Conservation (phyloP, 805 yeast species). For the Maudiozyma saulgeensis region DNA sequence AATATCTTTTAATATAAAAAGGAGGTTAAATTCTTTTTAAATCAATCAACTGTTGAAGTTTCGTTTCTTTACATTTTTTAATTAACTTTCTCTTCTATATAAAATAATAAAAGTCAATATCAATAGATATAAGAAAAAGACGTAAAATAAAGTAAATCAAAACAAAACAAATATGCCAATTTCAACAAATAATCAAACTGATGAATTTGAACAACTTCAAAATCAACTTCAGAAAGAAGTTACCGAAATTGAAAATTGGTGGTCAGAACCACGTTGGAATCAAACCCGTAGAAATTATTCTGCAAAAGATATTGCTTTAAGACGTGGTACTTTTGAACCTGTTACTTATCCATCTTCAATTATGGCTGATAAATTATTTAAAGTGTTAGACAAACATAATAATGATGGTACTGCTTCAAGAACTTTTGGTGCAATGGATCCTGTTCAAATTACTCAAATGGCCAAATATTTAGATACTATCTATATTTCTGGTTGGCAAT, state of each 20-base stretch:
- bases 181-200: not conserved
- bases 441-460: slow-evolving; percentile 94
- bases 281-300: slow-evolving; percentile 80
- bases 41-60: too few species aligned
- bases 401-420: slow-evolving; percentile 62
- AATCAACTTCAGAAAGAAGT: slow-evolving; percentile 38
- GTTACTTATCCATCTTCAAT: slow-evolving; percentile 64
- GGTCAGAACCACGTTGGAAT: slow-evolving; percentile 88
- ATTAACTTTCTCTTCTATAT: too few species aligned
- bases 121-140: too few species aligned
- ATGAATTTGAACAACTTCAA: slow-evolving; percentile 12
- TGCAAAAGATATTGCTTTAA: slow-evolving; percentile 79
- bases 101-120: too few species aligned
- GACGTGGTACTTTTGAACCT: slow-evolving; percentile 67
- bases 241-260: slow-evolving; percentile 73
- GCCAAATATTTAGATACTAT: slow-evolving; percentile 87
- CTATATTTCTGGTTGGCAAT: slow-evolving; percentile 98
- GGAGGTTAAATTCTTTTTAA: too few species aligned
- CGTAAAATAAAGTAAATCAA: too few species aligned
- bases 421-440: slow-evolving; percentile 94
- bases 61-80: too few species aligned
- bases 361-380: slow-evolving; percentile 76
- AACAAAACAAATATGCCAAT: slow-evolving; percentile 3
- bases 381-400: slow-evolving; percentile 54
- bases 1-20: too few species aligned